These are phyloP conservation scores for Vinca minor DNA, from an alignment of 257 asterid genomes.

Conservation along the genomic window DNA sequence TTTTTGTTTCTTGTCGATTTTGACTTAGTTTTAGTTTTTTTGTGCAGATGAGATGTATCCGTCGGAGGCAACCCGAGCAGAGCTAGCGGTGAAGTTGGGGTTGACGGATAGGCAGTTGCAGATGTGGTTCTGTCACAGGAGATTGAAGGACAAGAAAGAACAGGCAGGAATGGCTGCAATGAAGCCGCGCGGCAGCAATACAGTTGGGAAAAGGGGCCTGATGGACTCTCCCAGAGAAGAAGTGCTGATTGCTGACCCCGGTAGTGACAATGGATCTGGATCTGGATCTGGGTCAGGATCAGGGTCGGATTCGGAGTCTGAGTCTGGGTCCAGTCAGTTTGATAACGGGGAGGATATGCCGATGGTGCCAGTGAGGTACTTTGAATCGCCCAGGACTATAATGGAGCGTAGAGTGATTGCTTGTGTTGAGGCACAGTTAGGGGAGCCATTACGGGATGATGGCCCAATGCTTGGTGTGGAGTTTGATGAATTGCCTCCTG, in stretches of 20 bases:
- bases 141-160: too few relatives aligned
- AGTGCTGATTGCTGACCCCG: conserved; percentile 41
- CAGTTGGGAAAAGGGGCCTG: conserved; percentile 47
- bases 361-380: conserved; percentile 42
- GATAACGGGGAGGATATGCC: conserved; percentile 57
- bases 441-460: conserved; percentile 77
- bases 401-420: conserved; percentile 74
- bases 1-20: too few relatives aligned
- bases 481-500: conserved; percentile 94
- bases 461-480: conserved; percentile 90
- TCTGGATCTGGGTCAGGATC: conserved; percentile 56
- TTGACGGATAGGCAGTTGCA: too few relatives aligned
- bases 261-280: conserved; percentile 46
- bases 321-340: conserved; percentile 72
- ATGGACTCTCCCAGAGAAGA: conserved; percentile 50
- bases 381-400: conserved; percentile 52
- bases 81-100: too few relatives aligned
- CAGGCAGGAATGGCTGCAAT: too few relatives aligned
- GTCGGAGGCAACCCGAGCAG: too few relatives aligned
- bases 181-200: too few relatives aligned
- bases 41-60: too few relatives aligned
- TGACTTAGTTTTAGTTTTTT: too few relatives aligned
- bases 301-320: too few relatives aligned
- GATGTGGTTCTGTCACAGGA: too few relatives aligned
- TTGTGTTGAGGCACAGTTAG: conserved; percentile 90